Evolutionary conservation across 2,329 filamentous ascomycete species (phyloP).

Genomic region (Colletotrichum karsti): DNA sequence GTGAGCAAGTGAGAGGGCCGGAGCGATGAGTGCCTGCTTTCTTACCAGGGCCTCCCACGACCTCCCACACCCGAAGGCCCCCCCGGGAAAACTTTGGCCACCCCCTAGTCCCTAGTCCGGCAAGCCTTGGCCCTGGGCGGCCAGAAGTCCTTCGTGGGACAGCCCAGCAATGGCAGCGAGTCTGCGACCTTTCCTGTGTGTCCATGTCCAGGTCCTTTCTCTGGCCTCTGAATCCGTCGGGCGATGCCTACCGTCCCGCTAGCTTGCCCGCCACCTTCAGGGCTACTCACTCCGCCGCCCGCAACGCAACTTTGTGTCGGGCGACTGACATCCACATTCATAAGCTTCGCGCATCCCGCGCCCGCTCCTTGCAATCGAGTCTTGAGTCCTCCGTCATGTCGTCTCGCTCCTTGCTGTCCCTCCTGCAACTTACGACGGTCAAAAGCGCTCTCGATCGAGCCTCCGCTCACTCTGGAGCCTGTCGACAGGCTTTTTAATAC

Average conservation of each 20-base stretch:
- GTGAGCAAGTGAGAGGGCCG: neutral
- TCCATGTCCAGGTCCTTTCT: no score
- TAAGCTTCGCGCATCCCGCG: conserved; percentile 28
- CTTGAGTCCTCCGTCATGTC: neutral
- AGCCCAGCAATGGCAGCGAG: conserved; percentile 10
- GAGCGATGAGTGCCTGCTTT: neutral
- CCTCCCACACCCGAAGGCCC: conserved; percentile 6
- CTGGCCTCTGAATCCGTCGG: conserved; percentile 16
- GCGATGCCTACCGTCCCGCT: conserved; percentile 12
- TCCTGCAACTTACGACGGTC: conserved; percentile 14
- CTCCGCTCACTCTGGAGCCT: conserved; percentile 19
- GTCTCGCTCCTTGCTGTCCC: conserved; percentile 8
- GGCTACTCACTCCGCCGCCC: conserved; percentile 26
- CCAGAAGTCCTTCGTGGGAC: conserved; percentile 18
- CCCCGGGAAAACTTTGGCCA: conserved; percentile 17
- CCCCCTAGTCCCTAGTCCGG: conserved; percentile 14
- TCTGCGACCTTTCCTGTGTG: no score
- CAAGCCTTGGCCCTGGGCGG: conserved; percentile 14
- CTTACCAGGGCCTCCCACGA: conserved; percentile 2
- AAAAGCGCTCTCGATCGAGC: conserved; percentile 8
- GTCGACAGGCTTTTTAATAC: conserved; percentile 2
- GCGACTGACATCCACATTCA: conserved; percentile 21
- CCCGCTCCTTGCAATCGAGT: neutral
- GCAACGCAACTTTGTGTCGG: conserved; percentile 24
- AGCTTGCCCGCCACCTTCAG: conserved; percentile 26